phyloP scores from a whole-genome alignment of 176 grass and related monocot genomes.

The Microstegium vimineum region DNA sequence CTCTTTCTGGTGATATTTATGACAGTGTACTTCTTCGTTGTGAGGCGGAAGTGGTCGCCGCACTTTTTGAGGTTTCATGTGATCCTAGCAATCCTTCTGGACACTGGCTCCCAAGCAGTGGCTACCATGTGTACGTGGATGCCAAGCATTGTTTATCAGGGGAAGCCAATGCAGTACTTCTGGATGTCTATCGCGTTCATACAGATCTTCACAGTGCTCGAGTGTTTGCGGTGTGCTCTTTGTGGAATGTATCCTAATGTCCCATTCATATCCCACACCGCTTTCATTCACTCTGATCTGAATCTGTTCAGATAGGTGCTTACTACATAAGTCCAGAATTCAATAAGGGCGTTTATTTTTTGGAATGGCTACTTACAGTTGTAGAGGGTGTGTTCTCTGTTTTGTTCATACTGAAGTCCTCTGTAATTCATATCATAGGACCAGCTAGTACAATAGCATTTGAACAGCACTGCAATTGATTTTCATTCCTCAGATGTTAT shows the following conservation, averaged over 20 bases:
- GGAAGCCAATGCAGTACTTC: slow-evolving; percentile 60
- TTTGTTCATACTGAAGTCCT: slow-evolving; percentile 10
- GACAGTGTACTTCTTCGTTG: slow-evolving; percentile 72
- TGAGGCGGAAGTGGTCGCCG: slow-evolving; percentile 74
- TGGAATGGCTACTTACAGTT: neutral
- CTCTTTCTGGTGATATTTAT: slow-evolving; percentile 66
- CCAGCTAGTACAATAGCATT: slow-evolving; percentile 2
- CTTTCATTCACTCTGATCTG: slow-evolving; percentile 84
- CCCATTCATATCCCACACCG: slow-evolving; percentile 72
- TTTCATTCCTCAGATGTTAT: neutral
- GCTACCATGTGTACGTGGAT: slow-evolving; percentile 86
- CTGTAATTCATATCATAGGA: neutral
- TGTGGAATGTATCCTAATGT: slow-evolving; percentile 73
- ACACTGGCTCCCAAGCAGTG: slow-evolving; percentile 73
- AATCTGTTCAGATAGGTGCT: slow-evolving; percentile 64
- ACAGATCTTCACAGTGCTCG: slow-evolving; percentile 73
- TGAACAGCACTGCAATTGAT: neutral
- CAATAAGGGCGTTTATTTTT: neutral
- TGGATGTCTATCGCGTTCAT: slow-evolving; percentile 70
- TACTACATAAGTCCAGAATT: neutral
- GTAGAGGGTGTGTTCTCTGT: neutral
- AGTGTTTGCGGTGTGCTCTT: slow-evolving; percentile 81
- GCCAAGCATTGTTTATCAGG: slow-evolving; percentile 64
- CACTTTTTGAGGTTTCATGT: slow-evolving; percentile 94
- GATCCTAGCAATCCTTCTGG: slow-evolving; percentile 75